These are phyloP conservation scores for Claviceps africana DNA, from an alignment of 2,329 filamentous ascomycete species.

Conservation along the genomic window DNA sequence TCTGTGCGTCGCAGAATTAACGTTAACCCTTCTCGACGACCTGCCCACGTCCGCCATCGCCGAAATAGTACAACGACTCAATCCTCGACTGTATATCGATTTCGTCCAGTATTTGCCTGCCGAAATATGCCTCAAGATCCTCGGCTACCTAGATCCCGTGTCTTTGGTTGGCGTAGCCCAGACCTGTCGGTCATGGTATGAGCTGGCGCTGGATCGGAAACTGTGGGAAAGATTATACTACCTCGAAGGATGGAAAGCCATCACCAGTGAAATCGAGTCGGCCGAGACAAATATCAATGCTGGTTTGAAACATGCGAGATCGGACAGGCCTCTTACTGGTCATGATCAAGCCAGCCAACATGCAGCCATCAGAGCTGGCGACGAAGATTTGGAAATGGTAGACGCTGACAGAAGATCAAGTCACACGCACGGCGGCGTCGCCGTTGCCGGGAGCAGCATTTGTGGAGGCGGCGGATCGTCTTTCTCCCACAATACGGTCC, in stretches of 20 bases:
- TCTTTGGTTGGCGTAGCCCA: constrained; percentile 69
- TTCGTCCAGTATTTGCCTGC: constrained; percentile 74
- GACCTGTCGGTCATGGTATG: constrained; percentile 71
- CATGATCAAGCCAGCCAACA: constrained; percentile 42
- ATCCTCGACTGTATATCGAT: constrained; percentile 80
- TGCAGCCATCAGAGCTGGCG: constrained; percentile 35
- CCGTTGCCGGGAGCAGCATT: constrained; percentile 14
- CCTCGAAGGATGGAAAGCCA: constrained; percentile 71
- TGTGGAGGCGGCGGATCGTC: constrained; percentile 22
- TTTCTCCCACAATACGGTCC: constrained; percentile 16
- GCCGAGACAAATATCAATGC: constrained; percentile 50
- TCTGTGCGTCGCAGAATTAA: constrained; percentile 46
- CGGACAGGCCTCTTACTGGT: constrained; percentile 30
- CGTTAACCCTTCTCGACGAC: constrained; percentile 62
- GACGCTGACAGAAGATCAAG: constrained; percentile 20
- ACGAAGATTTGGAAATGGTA: constrained; percentile 36
- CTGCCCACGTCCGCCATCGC: constrained; percentile 70
- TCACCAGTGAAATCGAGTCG: constrained; percentile 47
- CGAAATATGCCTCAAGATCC: constrained; percentile 81
- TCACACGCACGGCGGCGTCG: constrained; percentile 11
- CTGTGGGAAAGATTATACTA: constrained; percentile 78
- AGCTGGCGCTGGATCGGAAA: constrained; percentile 65
- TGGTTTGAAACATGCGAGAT: constrained; percentile 23
- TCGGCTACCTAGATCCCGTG: constrained; percentile 69
- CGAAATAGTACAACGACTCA: constrained; percentile 65